Percentiles rank a stretch among this genome's conserved stretches.
Conservation (phyloP, 73 alveolate species). For the Durusdinium trenchii region DNA sequence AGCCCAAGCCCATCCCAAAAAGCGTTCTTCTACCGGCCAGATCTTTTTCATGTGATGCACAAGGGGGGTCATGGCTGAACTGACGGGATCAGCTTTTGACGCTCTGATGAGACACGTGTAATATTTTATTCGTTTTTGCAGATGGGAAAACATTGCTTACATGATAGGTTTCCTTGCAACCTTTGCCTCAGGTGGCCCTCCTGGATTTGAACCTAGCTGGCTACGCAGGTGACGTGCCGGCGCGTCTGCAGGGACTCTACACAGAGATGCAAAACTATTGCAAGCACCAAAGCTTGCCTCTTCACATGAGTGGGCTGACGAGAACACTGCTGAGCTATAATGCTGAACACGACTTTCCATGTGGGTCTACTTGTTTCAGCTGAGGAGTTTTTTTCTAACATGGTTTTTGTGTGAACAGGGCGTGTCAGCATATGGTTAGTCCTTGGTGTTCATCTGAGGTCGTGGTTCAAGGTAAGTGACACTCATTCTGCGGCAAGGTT, state of each 20-base stretch:
- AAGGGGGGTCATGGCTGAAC: too few relatives aligned
- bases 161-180: too few relatives aligned
- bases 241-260: background rate
- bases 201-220: too few relatives aligned
- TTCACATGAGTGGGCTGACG: background rate
- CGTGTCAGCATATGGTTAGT: background rate
- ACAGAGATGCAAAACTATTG: background rate
- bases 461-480: background rate
- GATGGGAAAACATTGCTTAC: too few relatives aligned
- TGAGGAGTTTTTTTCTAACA: background rate
- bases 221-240: background rate
- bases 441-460: background rate
- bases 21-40: too few relatives aligned
- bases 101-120: too few relatives aligned
- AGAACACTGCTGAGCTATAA: background rate
- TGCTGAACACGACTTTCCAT: background rate
- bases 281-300: background rate
- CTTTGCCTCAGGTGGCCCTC: too few relatives aligned
- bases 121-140: too few relatives aligned
- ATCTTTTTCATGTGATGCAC: too few relatives aligned
- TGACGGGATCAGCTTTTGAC: too few relatives aligned
- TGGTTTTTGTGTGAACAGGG: background rate
- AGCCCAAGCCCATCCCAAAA: too few relatives aligned
- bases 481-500: background rate
- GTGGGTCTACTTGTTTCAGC: background rate